These are phyloP conservation scores for Pinus albicaulis DNA, from an alignment of 75 land plant genomes.

Conservation along the genomic window DNA sequence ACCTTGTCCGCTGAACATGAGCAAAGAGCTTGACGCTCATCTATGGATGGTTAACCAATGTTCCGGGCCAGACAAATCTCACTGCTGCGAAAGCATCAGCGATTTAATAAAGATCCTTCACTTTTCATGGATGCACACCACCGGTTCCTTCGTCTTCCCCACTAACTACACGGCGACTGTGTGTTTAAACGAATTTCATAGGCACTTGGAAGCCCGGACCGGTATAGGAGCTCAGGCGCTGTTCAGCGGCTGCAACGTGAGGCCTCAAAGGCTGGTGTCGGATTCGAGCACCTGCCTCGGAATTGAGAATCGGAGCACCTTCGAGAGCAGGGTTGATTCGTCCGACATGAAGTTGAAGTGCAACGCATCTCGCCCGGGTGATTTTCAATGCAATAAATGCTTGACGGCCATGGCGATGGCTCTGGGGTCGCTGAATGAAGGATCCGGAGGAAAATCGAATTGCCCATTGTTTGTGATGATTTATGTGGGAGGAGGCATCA, in stretches of 20 bases:
- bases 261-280: not conserved
- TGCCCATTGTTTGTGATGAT: not conserved
- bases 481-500: not conserved
- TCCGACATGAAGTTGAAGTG: not conserved
- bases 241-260: not conserved
- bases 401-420: not conserved
- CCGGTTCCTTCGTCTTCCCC: not conserved
- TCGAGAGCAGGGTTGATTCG: not conserved
- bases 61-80: not conserved
- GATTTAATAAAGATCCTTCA: slow-evolving; percentile 3
- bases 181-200: not conserved
- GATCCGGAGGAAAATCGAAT: not conserved
- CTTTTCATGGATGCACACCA: slow-evolving; percentile 8
- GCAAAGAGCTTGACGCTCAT: not conserved
- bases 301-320: not conserved
- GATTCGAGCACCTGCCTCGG: not conserved
- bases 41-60: not conserved
- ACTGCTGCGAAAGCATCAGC: not conserved
- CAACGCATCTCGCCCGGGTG: not conserved
- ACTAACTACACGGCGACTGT: too few relatives aligned
- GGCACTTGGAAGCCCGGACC: too few relatives aligned
- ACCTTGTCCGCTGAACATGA: not conserved
- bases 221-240: not conserved
- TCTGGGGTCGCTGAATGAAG: not conserved
- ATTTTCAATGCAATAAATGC: not conserved